Evolutionary conservation across 2,329 filamentous ascomycete species (phyloP).

Genomic region (Trichophyton mentagrophytes): DNA sequence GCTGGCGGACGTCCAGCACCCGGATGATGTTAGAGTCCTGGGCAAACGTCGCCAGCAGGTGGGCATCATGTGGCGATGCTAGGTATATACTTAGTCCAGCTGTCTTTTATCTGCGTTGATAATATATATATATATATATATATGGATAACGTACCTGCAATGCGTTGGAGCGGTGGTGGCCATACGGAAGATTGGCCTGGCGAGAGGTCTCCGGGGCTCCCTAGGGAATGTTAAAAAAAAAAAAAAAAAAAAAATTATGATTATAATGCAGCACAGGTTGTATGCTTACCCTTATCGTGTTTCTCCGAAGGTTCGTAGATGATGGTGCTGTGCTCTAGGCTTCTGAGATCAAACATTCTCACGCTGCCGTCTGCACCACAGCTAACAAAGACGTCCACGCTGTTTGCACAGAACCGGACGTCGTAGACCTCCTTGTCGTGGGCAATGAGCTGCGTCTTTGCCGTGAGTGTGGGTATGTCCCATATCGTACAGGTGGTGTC

Average conservation of each 20-base stretch:
- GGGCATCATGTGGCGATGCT: constrained; percentile 88
- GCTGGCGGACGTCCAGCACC: constrained; percentile 90
- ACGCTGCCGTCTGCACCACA: constrained; percentile 96
- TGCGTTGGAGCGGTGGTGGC: constrained; percentile 43
- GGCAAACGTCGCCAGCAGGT: constrained; percentile 93
- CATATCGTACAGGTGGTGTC: constrained; percentile 99
- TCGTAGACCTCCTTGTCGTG: constrained; percentile 99
- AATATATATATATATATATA: background rate
- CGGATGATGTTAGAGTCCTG: constrained; percentile 85
- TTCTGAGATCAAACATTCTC: constrained; percentile 94
- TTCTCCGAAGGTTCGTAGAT: constrained; percentile 97
- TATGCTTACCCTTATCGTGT: constrained; percentile 47
- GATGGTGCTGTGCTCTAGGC: constrained; percentile 93
- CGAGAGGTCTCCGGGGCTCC: constrained; percentile 46
- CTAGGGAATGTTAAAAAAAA: constrained; percentile 13
- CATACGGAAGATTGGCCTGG: constrained; percentile 44
- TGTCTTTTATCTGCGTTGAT: background rate
- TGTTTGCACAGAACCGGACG: constrained; percentile 93
- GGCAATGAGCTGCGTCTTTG: constrained; percentile 94
- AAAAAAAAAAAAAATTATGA: too few relatives aligned
- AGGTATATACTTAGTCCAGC: background rate
- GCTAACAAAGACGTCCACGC: constrained; percentile 96
- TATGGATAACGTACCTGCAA: constrained; percentile 27
- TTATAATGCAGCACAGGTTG: background rate
- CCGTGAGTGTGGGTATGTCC: constrained; percentile 95